Base-by-base conservation (phyloP, 768 basidiomycete species). In the Dendrothele bispora region DNA sequence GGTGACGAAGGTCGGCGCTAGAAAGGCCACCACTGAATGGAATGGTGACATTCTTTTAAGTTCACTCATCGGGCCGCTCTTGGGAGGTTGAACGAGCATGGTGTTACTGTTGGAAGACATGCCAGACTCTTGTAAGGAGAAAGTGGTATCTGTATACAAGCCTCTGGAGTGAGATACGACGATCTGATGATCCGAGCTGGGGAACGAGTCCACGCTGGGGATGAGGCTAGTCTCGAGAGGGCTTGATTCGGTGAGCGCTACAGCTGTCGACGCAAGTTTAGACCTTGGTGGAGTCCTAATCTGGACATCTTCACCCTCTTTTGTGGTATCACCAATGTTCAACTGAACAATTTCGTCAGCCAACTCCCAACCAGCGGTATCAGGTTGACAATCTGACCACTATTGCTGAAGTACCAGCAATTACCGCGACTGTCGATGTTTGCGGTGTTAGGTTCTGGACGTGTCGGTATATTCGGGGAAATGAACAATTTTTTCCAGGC, bases 21-120 rank as follows among this genome's bases (percentile, higher is more conserved):
- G 88, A 87, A 40, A 89, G 68, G 24, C 85, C 86, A 32, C 88
- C 88, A 49, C 84, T 89, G 61, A 88, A 90, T 0, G 88, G n/a
- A 89, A 60, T 86, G 88, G 12, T 88, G 88, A 43, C 88, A 78
- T 60, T 87, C 88, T 62, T 86, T n/a, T 84, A 40, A 79, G 70
- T 60, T 88, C 86, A 43, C 66, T 65, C 44, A 72, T 54, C 39
- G 73, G 66, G 27, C 68, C 73, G n/a, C n/a, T 29, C 73, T 65
- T 64, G 48, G 80, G 72, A 39, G 74, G 71, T 54, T 74, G 73
- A 27, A 70, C 74, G 46, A 83, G 72, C 55, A 86, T 66, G 26
- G 77, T 77, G 61, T 82, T 81, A 56, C 79, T 79, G 34, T 51
- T 52, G 20, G 69, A 68, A 42, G 79, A 81, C 46, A 72, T 59